Conservation (phyloP, 192 early-diverging fungal genomes). For the Umbelopsis isabellina region DNA sequence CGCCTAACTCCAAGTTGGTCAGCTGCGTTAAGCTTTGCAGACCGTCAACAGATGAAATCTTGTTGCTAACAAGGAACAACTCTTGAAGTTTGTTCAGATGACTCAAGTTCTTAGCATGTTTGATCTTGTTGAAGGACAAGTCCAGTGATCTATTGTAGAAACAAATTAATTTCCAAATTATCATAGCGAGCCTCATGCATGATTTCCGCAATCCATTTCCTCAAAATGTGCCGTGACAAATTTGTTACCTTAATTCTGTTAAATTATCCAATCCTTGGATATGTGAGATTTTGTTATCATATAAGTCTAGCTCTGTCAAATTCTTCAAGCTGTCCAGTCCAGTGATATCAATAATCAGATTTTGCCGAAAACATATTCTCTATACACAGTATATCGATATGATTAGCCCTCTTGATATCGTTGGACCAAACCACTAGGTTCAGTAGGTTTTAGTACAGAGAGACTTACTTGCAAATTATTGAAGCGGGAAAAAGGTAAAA, state of each 20-base stretch:
- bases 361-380: slow-evolving; percentile 83
- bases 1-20: slow-evolving; percentile 90
- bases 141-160: slow-evolving; percentile 60
- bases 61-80: slow-evolving; percentile 94
- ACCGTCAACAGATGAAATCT: slow-evolving; percentile 82
- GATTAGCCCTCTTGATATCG: neutral
- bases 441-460: too few relatives aligned
- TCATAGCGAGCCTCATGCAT: neutral
- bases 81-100: slow-evolving; percentile 65
- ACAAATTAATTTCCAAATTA: neutral
- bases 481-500: slow-evolving; percentile 63
- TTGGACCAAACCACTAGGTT: neutral
- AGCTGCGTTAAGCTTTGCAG: slow-evolving; percentile 67
- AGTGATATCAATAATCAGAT: slow-evolving; percentile 74
- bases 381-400: slow-evolving; percentile 30
- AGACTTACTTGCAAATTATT: slow-evolving; percentile 63
- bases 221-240: neutral
- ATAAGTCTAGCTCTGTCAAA: slow-evolving; percentile 88
- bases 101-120: slow-evolving; percentile 70
- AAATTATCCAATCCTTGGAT: slow-evolving; percentile 70
- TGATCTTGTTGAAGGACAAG: slow-evolving; percentile 96
- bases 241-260: slow-evolving; percentile 60
- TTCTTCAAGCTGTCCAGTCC: slow-evolving; percentile 54
- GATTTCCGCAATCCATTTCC: too few relatives aligned
- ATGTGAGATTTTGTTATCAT: slow-evolving; percentile 89